Conservation (phyloP, 2,329 filamentous ascomycete genomes). For the Cordyceps javanica region DNA sequence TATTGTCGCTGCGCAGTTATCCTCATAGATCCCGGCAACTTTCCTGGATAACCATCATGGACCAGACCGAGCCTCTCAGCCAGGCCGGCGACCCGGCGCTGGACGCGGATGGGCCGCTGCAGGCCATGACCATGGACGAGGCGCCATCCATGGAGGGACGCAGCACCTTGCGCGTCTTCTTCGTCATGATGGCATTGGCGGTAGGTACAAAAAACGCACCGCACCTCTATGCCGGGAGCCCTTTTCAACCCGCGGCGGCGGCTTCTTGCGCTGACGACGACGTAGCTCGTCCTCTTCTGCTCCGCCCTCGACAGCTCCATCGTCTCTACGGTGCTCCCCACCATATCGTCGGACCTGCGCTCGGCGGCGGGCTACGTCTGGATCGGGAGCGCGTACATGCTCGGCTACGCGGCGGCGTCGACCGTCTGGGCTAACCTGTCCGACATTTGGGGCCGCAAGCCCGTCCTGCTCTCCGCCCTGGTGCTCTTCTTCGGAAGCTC, state of each 20-base stretch:
- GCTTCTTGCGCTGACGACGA: neutral
- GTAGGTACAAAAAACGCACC: too few relatives aligned
- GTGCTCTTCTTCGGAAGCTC: conserved; percentile 44
- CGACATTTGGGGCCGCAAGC: conserved; percentile 51
- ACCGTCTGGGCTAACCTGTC: conserved; percentile 60
- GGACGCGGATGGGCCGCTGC: neutral
- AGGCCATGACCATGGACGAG: neutral
- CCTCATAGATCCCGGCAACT: too few relatives aligned
- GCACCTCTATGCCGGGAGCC: too few relatives aligned
- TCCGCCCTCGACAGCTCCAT: conserved; percentile 11
- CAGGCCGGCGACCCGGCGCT: neutral
- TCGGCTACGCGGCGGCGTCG: conserved; percentile 55
- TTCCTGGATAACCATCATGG: conserved; percentile 1
- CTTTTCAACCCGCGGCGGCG: too few relatives aligned
- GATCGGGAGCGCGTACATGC: conserved; percentile 63
- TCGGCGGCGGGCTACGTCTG: conserved; percentile 62
- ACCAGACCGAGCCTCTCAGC: conserved; percentile 2
- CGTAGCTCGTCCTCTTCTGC: conserved; percentile 10
- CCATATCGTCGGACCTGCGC: conserved; percentile 51
- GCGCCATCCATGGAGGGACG: conserved; percentile 4
- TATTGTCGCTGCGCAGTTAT: too few relatives aligned
- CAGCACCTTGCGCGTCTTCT: conserved; percentile 1
- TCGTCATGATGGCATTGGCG: conserved; percentile 6
- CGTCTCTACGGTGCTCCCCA: conserved; percentile 31
- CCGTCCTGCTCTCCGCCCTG: conserved; percentile 39